Evolutionary conservation across 164 flowering plant species (phyloP), one percentile per base, ranked within the genome.

Genomic region (Liquidambar formosana): DNA sequence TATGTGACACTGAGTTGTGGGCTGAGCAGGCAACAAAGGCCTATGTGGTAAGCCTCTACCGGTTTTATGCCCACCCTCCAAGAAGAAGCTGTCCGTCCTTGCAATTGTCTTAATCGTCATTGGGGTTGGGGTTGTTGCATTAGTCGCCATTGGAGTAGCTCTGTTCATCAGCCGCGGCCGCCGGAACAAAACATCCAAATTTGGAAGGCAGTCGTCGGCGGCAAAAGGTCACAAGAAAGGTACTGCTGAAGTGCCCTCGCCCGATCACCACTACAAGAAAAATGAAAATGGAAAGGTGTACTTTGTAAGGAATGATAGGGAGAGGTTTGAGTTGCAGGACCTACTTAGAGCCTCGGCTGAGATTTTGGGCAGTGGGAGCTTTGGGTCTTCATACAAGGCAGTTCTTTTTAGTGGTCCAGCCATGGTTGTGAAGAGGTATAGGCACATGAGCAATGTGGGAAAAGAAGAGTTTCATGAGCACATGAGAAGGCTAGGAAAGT

Each of bases 321-420:
- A 82, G 57, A 76, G 69, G 53, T 88, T 88, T 53, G 86, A 80
- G 15, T 38, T 88, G 57, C 80, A 75, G 5, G 88, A 86, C 46
- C 52, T 88, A n/a, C 77, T 88, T 0, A 75, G 79, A 46, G 86
- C 89, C 23, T 73, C 90, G 0, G 93, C 90, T 8, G 85, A 85
- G 53, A 83, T 83, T 1, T 75, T 88, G 76, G 90, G 90, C 21
- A 82, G 86, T 62, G 89, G 93, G n/a, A 80, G 78, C 59, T 80
- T 86, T 41, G 93, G 88, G 16, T 85, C 90, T 11, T 81, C 90
- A 5, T 86, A 86, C 66, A 88, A 86, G 71, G 86, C 89, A 4
- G 73, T 63, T 9, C 57, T 88, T n/a, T 38, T 58, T 38, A 57
- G 53, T 47, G 88, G 88, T 12, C 53, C 57, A 1, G 63, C 79